These are phyloP conservation scores for Coprinellus micaceus DNA, from an alignment of 768 basidiomycete species.

Conservation along the genomic window DNA sequence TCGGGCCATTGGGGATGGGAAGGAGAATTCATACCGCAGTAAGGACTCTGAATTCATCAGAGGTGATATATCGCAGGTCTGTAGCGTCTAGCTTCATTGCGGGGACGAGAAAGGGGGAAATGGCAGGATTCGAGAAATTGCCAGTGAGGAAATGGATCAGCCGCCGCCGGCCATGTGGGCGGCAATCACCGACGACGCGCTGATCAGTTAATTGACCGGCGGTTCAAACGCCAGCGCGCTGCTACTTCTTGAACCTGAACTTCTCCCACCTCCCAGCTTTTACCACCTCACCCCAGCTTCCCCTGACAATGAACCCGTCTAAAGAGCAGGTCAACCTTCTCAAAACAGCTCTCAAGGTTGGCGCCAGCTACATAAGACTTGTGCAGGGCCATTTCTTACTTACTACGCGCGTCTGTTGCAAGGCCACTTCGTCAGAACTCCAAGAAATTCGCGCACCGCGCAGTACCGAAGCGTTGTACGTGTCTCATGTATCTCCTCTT, in stretches of 20 bases:
- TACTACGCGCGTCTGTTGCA: not conserved
- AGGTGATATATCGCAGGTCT: constrained; percentile 87
- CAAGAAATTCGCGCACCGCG: constrained; percentile 3
- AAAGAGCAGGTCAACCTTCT: no score
- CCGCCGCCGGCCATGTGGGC: not conserved
- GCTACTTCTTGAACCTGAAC: not conserved
- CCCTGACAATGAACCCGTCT: not conserved
- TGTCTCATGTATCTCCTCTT: not conserved
- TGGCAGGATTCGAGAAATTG: not conserved
- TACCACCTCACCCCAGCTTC: not conserved
- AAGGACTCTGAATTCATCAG: constrained; percentile 93
- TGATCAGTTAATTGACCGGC: not conserved
- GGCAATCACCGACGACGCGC: not conserved
- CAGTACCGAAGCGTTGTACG: constrained; percentile 1
- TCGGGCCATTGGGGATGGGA: not conserved
- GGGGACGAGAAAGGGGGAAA: not conserved
- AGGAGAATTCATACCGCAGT: constrained; percentile 61
- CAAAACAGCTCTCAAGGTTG: constrained; percentile 6
- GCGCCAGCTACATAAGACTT: no score
- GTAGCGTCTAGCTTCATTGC: constrained; percentile 92
- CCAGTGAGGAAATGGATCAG: constrained; percentile 5
- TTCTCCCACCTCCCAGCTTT: not conserved
- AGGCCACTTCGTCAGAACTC: constrained; percentile 11
- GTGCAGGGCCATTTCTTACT: not conserved
- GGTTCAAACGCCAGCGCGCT: not conserved